Percentiles rank a stretch among this genome's conserved stretches.
Evolutionary conservation across 2,329 filamentous ascomycete genomes (phyloP).

Genomic region (Trichoderma polysporum): DNA sequence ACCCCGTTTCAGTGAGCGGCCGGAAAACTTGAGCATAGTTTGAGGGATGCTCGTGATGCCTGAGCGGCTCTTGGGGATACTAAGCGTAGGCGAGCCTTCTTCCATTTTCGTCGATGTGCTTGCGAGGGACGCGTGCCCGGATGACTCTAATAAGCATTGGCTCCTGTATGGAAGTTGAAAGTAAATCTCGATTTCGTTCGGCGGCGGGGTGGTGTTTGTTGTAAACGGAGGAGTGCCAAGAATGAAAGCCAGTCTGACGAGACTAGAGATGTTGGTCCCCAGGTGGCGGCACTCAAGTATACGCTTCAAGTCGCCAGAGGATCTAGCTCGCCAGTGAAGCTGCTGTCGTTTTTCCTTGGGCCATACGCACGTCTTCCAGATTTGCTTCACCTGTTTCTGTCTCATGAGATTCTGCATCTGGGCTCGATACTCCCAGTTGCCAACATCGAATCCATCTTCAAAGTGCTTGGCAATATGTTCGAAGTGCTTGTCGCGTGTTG

Average conservation of each 20-base stretch:
- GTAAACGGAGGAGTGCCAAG: constrained; percentile 44
- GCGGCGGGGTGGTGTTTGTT: constrained; percentile 37
- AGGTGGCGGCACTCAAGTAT: constrained; percentile 47
- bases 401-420: constrained; percentile 47
- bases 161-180: constrained; percentile 40
- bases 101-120: constrained; percentile 30
- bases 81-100: constrained; percentile 28
- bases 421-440: constrained; percentile 45
- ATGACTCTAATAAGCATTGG: constrained; percentile 37
- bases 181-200: constrained; percentile 40
- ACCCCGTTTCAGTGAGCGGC: constrained; percentile 37
- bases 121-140: constrained; percentile 29
- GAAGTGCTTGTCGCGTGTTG: constrained; percentile 45
- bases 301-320: constrained; percentile 44
- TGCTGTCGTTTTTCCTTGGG: constrained; percentile 44
- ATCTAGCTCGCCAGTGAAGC: constrained; percentile 42
- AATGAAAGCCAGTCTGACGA: constrained; percentile 46
- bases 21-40: constrained; percentile 34
- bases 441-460: constrained; percentile 43
- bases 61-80: constrained; percentile 31
- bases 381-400: constrained; percentile 43
- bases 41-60: constrained; percentile 32
- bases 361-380: constrained; percentile 48
- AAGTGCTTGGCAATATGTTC: constrained; percentile 50
- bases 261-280: constrained; percentile 40